phyloP scores from a whole-genome alignment of 2,329 filamentous ascomycete genomes.

The Paecilomyces sp. region DNA sequence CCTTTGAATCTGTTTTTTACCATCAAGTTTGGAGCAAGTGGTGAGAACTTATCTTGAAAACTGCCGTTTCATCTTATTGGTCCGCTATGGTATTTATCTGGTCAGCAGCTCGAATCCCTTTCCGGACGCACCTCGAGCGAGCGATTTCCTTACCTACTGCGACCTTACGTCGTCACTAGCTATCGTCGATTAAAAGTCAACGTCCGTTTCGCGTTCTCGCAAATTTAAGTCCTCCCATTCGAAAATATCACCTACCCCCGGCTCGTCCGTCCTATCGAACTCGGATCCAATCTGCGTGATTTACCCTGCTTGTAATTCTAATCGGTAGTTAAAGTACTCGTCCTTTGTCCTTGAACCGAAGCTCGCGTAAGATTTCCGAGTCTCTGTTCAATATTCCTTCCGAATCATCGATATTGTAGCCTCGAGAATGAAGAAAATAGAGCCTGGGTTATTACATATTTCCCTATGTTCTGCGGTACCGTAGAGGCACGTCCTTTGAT shows the following conservation, averaged over 20 bases:
- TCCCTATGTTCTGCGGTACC: neutral
- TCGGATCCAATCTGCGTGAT: neutral
- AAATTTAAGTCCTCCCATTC: slow-evolving; percentile 11
- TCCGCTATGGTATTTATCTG: slow-evolving; percentile 20
- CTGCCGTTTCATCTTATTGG: neutral
- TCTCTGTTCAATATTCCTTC: neutral
- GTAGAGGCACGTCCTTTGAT: too few relatives aligned
- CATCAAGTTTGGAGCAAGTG: slow-evolving; percentile 4
- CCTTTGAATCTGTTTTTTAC: slow-evolving; percentile 2
- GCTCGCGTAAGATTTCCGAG: neutral
- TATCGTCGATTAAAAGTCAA: slow-evolving; percentile 14
- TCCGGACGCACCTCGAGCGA: slow-evolving; percentile 20
- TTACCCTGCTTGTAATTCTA: neutral
- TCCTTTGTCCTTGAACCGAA: neutral
- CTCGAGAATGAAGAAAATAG: neutral
- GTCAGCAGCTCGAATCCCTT: slow-evolving; percentile 18
- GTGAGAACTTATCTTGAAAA: neutral
- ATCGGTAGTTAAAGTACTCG: neutral
- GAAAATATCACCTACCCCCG: neutral
- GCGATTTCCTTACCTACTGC: slow-evolving; percentile 11
- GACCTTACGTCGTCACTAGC: slow-evolving; percentile 15
- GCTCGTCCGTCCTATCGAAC: neutral
- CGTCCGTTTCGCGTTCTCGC: slow-evolving; percentile 16
- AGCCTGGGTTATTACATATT: neutral
- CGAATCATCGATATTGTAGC: neutral